Evolutionary conservation across 345 rosid species (phyloP), one percentile per base, ranked within the genome.

Genomic region (Mangifera indica): DNA sequence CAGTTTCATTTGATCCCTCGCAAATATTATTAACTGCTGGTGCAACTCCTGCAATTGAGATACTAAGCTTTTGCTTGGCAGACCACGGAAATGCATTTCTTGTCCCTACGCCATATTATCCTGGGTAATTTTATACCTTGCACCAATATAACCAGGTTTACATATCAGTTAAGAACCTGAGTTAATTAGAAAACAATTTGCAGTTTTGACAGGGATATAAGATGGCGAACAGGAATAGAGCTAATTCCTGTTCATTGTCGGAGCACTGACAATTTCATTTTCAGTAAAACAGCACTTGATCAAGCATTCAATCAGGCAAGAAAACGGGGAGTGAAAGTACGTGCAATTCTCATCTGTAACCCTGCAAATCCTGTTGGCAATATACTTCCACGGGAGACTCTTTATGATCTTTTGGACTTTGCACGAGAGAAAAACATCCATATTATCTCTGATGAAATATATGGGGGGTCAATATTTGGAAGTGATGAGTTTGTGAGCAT

Each of bases 301-400:
- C 95, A 92, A 85, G 93, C 97, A 40, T 90, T 83, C 68, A 87
- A 83, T 78, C 98, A 87, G 74, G 92, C 97, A 57, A 90, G 90
- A 63, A 91, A 92, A 76, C 81, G 90, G 70, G 98, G 97, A 42
- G n/a, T 69, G 40, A 87, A 76, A 74, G 89, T 92, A 66, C 88
- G 89, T 2, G 95, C 97, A 58, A 81, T 94, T 76, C 81, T 94
- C 69, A 80, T 92, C 67, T 89, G 92, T 59, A 92, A 94, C 78
- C 98, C 97, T 3, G 72, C 95, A 15, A 94, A 94, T 78, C 98
- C 97, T 56, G 93, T 90, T 72, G 98, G 98, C 71, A 90, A 84
- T 79, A 42, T 94, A 66, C 71, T 92, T 46, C 81, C 91, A 5
- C 78, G 85, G 40, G 88, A 92, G 70, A 84, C 76, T n/a, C 89